Evolutionary conservation across 805 yeast genomes (phyloP), one percentile per base, ranked within the genome.

Genomic region (Sugiyamaella chiloensis): DNA sequence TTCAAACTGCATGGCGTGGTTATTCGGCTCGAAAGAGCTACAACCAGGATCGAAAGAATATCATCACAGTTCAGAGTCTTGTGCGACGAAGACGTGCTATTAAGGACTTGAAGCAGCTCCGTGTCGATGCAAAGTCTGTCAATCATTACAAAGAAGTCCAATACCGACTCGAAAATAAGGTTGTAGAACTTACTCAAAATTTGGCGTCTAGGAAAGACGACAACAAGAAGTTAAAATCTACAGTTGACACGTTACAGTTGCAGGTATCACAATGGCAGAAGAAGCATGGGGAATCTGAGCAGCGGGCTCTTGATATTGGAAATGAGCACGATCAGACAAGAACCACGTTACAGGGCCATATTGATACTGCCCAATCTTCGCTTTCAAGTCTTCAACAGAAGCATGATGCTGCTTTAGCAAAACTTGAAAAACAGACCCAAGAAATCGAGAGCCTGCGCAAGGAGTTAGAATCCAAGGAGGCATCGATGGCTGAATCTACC

Each of bases 141-240:
- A 83, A 84, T 63, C 95, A 85, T 62, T 77, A 87, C 71, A 81
- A 87, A 67, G 96, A 91, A 65, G 95, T 87, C 32, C 89, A 95
- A 60, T 93, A 88, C 69, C 81, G 85, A 64, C 77, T 95, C 60
- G 99, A 93, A 67, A 93, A 93, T 68, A 93, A 95, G 74, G 97
- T 95, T n/a, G 89, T 93, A 55, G 95, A 90, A 67, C 78, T 93
- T 57, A 91, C 97, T 2, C 95, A 91, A 61, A 78, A 84, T 9
- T 73, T 91, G 52, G 80, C 96, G 0, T 69, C 81, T 30, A 86
- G 87, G 64, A 83, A 85, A 21, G 86, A 80, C 55, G 96, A 88
- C 57, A 90, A 90, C 67, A 84, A 83, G 70, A 77, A 75, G 52
- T 73, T 91, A 61, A 74, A 79, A 50, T 67, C 69, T 12, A 85